Base-by-base conservation (phyloP, 2,329 filamentous ascomycete species). In the Epichloe scottii region DNA sequence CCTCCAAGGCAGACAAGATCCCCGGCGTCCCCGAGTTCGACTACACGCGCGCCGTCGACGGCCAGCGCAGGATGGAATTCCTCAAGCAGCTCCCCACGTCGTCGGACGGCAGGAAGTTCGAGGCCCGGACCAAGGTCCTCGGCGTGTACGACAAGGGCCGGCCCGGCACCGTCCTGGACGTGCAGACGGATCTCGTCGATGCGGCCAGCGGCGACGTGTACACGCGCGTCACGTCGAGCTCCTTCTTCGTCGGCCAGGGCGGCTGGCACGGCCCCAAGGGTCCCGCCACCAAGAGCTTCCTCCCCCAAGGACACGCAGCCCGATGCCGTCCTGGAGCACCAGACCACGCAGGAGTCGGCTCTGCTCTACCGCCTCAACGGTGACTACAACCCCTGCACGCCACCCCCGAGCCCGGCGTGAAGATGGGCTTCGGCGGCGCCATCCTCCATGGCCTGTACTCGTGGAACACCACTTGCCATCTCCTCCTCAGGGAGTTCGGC, bases 371-470 rank as follows among this genome's bases (percentile, higher is more conserved):
- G 88, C 56, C 77, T 95, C 48, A 95, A 95, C 60, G 89, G 89
- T 57, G 90, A 95, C 71, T 95, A 95, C 71, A 95, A 95, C 72
- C 90, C 89, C 81, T 95, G 37, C 89, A 95, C 65, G 89, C 88
- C 6, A 87, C 86, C 17, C 89, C 89, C 12, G 87, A 89, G 69
- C 87, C 89, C 0, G 89, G 89, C 54, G 71, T 79, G 68, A 85
- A 89, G 71, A 95, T 95, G 87, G 89, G 90, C 54, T 95, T 95
- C 59, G 87, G 88, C 30, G 89, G 89, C 35, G 75, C 81, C 59
- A 95, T 95, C 67, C 86, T 95, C 66, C 89, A 95, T 70, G 90
- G 90, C 19, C 74, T 95, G 44, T 95, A 84, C 71, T 87, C 82
- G 59, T 95, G 87, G 84, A 95, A 95, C 71, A 79, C 79, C 52